These are phyloP conservation scores for Leucogyrophana mollusca DNA, from an alignment of 768 basidiomycete genomes.

Conservation along the genomic window DNA sequence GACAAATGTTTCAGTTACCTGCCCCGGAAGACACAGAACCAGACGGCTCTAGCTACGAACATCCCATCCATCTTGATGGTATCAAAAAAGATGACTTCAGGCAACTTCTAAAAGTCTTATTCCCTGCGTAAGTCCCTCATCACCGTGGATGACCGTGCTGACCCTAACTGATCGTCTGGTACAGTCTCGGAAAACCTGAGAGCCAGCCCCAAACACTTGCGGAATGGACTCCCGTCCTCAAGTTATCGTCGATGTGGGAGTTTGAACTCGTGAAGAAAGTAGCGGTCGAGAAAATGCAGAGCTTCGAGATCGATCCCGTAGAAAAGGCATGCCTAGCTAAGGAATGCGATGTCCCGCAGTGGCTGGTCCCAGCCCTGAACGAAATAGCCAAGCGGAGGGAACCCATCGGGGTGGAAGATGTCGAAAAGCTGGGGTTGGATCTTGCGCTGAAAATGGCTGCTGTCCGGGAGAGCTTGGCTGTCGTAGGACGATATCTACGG, in stretches of 20 bases:
- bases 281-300: slow-evolving; percentile 26
- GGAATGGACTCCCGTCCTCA: slow-evolving; percentile 38
- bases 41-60: slow-evolving; percentile 27
- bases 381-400: slow-evolving; percentile 19
- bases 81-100: slow-evolving; percentile 23
- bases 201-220: no score
- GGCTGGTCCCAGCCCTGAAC: slow-evolving; percentile 36
- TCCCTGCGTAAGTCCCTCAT: slow-evolving; percentile 17
- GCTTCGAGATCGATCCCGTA: slow-evolving; percentile 13
- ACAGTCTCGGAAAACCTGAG: no score
- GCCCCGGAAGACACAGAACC: slow-evolving; percentile 9
- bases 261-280: slow-evolving; percentile 27
- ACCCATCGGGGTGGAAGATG: slow-evolving; percentile 23
- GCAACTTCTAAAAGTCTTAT: slow-evolving; percentile 22
- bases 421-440: slow-evolving; percentile 23
- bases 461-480: slow-evolving; percentile 10
- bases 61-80: slow-evolving; percentile 27
- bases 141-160: neutral
- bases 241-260: slow-evolving; percentile 38
- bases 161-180: neutral
- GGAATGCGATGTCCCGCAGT: slow-evolving; percentile 25
- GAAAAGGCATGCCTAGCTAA: slow-evolving; percentile 35
- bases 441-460: slow-evolving; percentile 11
- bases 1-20: slow-evolving; percentile 31
- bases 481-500: no score